A percentile compares a stretch with the other conserved stretches of the same genome.
These are phyloP conservation scores for Trichoderma guizhouense DNA, from an alignment of 2,329 filamentous ascomycete species.

Conservation along the genomic window DNA sequence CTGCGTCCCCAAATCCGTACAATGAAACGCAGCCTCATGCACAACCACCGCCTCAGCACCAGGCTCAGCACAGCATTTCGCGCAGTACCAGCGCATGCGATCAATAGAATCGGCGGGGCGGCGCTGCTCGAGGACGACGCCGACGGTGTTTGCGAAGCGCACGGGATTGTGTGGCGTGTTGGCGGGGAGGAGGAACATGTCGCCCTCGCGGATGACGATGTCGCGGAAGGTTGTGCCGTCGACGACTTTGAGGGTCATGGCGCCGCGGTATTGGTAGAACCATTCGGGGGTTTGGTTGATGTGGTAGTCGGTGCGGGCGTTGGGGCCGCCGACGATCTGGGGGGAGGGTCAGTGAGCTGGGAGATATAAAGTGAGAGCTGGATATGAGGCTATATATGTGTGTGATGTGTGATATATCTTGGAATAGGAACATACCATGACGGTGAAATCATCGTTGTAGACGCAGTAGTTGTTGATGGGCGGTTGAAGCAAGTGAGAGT, in stretches of 20 bases:
- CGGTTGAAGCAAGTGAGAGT: slow-evolving; percentile 86
- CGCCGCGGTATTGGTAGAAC: slow-evolving; percentile 95
- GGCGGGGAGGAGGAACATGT: slow-evolving; percentile 88
- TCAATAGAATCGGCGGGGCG: slow-evolving; percentile 69
- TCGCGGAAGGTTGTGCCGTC: slow-evolving; percentile 72
- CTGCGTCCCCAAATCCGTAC: slow-evolving; percentile 87
- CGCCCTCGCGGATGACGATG: slow-evolving; percentile 85
- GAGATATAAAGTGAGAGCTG: background rate
- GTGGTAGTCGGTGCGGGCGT: slow-evolving; percentile 95
- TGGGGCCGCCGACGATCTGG: slow-evolving; percentile 89
- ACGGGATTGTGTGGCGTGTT: slow-evolving; percentile 97
- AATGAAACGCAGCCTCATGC: slow-evolving; percentile 83
- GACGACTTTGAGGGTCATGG: slow-evolving; percentile 91
- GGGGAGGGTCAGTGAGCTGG: background rate
- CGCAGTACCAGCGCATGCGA: slow-evolving; percentile 88
- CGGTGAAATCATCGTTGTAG: slow-evolving; percentile 77
- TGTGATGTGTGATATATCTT: too few species aligned
- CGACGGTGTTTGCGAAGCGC: slow-evolving; percentile 89
- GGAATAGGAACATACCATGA: slow-evolving; percentile 58
- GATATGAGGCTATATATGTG: background rate
- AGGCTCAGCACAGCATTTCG: slow-evolving; percentile 49
- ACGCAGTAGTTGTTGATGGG: slow-evolving; percentile 98
- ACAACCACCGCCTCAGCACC: slow-evolving; percentile 50
- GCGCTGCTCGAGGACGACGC: slow-evolving; percentile 84
- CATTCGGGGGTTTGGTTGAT: slow-evolving; percentile 95